Evolutionary conservation across 1,139 yeast genomes (phyloP), one percentile per base, ranked within the genome.

Genomic region (Yamadazyma atmosphaerica): DNA sequence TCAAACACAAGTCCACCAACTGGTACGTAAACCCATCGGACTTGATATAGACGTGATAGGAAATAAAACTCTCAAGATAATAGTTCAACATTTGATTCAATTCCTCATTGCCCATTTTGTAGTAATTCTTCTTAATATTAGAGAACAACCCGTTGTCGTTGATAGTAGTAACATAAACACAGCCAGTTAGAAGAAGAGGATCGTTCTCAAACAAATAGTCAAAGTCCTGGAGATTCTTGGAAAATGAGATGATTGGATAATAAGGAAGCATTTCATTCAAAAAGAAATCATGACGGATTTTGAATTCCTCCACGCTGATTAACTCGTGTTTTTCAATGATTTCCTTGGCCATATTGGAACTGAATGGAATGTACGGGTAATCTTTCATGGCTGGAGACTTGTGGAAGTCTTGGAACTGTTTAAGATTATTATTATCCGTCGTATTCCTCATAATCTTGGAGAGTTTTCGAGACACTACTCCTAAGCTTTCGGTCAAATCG

Each of bases 191-290:
- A 8, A 76, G 51, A 19, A 75, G 43, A 0, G 83, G 82, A 32
- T 64, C 63, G 37, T 68, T 54, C 24, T 66, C 65, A 18, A 67
- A 43, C 25, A 74, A 47, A 50, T 60, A 60, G 7, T 73, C 72
- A 44, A 69, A 73, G 15, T 66, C 58, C 24, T 56, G 58, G 8
- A 59, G 43, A 13, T 56, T 49, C 2, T 50, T 35, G 0, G 79
- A 68, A 19, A 76, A 56, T 11, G 76, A 63, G 3, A 73, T 57
- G 21, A 74, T 63, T 4, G 83, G 82, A 63, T 76, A 74, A 50
- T 60, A 73, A 3, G 69, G 62, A 11, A 72, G 52, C 55, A 77
- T 60, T 8, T 69, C 62, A 9, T 57, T 44, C 10, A 64, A 45
- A 42, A 75, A 77, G 43, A 52, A 58, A 3, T 56, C 48, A 42